These are phyloP conservation scores for Metarhizium rileyi DNA, from an alignment of 2,329 filamentous ascomycete genomes.

Conservation along the genomic window DNA sequence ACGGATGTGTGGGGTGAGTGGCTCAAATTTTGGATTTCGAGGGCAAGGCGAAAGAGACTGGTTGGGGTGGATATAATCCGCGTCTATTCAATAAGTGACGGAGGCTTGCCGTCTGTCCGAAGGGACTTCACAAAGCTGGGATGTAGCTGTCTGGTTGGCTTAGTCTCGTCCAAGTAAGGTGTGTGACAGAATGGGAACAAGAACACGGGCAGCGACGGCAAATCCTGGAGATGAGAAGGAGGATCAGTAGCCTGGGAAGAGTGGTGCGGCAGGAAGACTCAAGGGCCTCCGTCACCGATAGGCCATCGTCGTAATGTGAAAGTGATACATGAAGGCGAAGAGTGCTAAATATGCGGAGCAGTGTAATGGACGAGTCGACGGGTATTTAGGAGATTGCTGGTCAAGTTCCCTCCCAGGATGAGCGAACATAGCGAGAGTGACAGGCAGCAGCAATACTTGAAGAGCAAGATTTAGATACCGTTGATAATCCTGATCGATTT, in stretches of 20 bases:
- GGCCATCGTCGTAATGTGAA: no score
- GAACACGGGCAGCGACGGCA: background rate
- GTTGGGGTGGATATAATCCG: background rate
- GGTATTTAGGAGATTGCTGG: conserved; percentile 2
- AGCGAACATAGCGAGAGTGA: background rate
- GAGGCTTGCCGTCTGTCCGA: conserved; percentile 4
- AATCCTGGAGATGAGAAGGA: background rate
- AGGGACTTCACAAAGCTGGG: conserved; percentile 3
- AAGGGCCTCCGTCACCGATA: no score
- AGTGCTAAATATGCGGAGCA: background rate
- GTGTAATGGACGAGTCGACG: background rate
- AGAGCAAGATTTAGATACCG: background rate
- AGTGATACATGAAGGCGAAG: background rate
- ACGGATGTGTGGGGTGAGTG: background rate
- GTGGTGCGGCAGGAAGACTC: background rate
- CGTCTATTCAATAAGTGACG: conserved; percentile 10
- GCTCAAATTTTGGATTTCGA: background rate
- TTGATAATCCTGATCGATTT: background rate
- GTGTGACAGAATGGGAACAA: conserved; percentile 2
- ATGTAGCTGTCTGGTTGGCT: conserved; percentile 1
- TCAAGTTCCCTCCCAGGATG: background rate
- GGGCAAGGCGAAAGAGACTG: background rate
- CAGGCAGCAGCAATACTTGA: conserved; percentile 1
- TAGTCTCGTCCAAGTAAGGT: background rate
- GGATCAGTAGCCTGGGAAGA: background rate